Base-by-base conservation (phyloP, 352 stramenopile species). In the Pythium myriotylum region DNA sequence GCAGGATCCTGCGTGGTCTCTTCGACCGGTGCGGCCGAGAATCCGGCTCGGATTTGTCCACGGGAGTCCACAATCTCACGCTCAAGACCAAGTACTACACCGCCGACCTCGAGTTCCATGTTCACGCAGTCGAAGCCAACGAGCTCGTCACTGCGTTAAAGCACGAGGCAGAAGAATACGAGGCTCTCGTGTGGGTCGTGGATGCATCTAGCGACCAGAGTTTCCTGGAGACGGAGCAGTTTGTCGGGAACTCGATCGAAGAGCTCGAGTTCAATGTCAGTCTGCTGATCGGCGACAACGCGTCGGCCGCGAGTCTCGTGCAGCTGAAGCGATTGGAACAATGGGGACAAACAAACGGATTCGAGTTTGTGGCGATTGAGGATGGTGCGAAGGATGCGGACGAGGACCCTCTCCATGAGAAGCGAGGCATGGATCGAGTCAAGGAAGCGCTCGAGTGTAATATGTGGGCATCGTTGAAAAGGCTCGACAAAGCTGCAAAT, bases 391-490 rank as follows among this genome's bases (percentile, higher is more conserved):
- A 55, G 23, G 37, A 50, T 2, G 17, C 46, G 7, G 29, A 59
- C 68, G 20, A 43, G 60, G 12, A 53, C 23, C 33, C 32, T 4
- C 27, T 33, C 19, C 51, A 68, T 23, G 83, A 89, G 66, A 89
- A 76, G 51, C 54, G 51, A 6, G 79, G 84, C 23, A 70, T 92
- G 41, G 74, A 80, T 10, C 79, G 84, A 13, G 76, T 92, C 39
- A 60, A 91, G 29, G 84, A 92, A 53, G 81, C 81, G 6, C 61
- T 92, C 23, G 69, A 92, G 33, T 91, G 84, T 65, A 89, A 79
- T 43, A 86, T 91, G 77, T 92, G 84, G 84, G 53, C 54, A 16
- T 88, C 84, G 3, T 87, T 92, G 71, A 72, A 81, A 53, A 86
- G 76, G 62, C 50, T 57, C 9, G 40, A 53, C 17, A 47, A 54